Evolutionary conservation across 2,329 filamentous ascomycete species (phyloP).

Genomic region (Madurella fahalii): DNA sequence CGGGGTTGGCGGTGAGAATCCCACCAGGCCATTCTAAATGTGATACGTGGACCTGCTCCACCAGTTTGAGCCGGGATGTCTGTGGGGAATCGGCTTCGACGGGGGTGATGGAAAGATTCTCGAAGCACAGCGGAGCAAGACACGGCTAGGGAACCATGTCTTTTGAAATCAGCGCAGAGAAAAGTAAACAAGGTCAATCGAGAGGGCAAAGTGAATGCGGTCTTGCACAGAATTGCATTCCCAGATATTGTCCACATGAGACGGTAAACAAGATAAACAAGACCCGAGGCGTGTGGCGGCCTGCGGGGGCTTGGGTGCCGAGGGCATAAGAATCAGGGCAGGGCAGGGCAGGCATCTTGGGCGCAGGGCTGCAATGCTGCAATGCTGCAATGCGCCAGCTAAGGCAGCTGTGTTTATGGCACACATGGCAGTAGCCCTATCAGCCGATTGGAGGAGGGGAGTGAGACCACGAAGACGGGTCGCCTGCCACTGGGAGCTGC

Average conservation of each 20-base stretch:
- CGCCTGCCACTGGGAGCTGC: constrained; percentile 3
- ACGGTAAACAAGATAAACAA: constrained; percentile 3
- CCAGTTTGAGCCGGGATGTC: background rate
- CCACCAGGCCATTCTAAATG: constrained; percentile 25
- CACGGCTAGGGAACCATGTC: constrained; percentile 6
- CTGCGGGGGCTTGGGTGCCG: background rate
- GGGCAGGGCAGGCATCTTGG: background rate
- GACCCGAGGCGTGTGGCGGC: background rate
- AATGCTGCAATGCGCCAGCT: background rate
- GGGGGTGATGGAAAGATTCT: constrained; percentile 5
- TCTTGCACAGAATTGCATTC: background rate
- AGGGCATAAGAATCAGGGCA: background rate
- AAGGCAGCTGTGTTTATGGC: background rate
- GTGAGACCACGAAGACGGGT: constrained; percentile 1
- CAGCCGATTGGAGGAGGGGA: constrained; percentile 9
- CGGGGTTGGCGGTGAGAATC: constrained; percentile 17
- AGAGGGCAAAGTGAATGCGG: background rate
- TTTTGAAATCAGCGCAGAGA: background rate
- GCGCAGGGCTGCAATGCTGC: constrained; percentile 7
- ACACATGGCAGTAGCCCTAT: background rate
- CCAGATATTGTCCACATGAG: background rate
- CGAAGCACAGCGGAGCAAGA: background rate
- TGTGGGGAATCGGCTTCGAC: constrained; percentile 1
- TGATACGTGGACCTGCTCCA: constrained; percentile 2
- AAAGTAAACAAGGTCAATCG: background rate